phyloP scores from a whole-genome alignment of 139 green algal genomes.

The Chlamydomonas eustigma region DNA sequence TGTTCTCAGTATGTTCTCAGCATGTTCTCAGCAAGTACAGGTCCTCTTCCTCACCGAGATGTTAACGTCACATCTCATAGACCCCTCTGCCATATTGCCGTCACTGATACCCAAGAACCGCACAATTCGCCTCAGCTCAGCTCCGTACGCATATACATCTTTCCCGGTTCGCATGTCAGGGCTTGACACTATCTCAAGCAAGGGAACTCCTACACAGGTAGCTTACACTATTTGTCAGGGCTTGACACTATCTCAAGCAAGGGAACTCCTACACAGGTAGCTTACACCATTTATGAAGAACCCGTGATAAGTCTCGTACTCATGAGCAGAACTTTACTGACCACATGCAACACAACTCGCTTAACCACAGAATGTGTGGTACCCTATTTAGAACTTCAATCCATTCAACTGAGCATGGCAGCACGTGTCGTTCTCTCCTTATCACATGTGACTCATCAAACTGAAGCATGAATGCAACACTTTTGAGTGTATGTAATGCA shows the following conservation, averaged over 20 bases:
- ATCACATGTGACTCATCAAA: too few relatives aligned
- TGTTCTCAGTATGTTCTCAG: background rate
- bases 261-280: background rate
- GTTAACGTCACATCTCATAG: constrained; percentile 92
- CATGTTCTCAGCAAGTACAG: background rate
- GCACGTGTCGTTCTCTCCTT: too few relatives aligned
- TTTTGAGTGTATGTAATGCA: too few relatives aligned
- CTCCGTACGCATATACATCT: constrained; percentile 88
- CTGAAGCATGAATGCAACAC: too few relatives aligned
- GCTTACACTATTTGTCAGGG: too few relatives aligned
- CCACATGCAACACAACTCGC: too few relatives aligned
- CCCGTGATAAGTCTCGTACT: too few relatives aligned
- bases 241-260: constrained; percentile 78
- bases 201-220: background rate
- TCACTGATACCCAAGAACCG: constrained; percentile 80
- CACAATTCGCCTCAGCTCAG: constrained; percentile 87
- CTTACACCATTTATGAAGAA: too few relatives aligned
- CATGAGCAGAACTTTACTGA: too few relatives aligned
- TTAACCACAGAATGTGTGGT: too few relatives aligned
- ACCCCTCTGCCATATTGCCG: constrained; percentile 88
- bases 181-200: constrained; percentile 79
- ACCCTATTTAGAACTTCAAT: too few relatives aligned
- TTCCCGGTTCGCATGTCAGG: constrained; percentile 86
- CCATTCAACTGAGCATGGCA: too few relatives aligned
- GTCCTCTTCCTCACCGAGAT: constrained; percentile 63